Conservation (phyloP, 2,329 filamentous ascomycete species). For the Aspergillus ruber region DNA sequence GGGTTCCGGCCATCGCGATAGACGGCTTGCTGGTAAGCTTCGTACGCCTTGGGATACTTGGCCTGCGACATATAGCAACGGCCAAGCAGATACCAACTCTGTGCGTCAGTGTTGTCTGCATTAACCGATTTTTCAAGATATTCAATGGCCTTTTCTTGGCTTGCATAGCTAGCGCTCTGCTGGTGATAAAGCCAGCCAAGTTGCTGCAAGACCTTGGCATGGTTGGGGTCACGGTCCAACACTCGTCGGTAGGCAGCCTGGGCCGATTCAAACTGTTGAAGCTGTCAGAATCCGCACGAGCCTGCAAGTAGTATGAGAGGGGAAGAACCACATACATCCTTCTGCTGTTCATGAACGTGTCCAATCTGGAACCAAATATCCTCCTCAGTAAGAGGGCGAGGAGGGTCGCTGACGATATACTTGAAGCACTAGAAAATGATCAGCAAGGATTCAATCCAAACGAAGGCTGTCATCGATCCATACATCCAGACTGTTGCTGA, state of each 20-base stretch:
- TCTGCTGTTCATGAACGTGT: slow-evolving; percentile 97
- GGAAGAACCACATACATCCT: slow-evolving; percentile 65
- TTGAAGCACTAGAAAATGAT: slow-evolving; percentile 71
- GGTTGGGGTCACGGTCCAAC: slow-evolving; percentile 86
- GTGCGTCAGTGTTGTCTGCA: slow-evolving; percentile 87
- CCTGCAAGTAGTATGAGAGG: background rate
- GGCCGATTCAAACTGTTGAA: slow-evolving; percentile 78
- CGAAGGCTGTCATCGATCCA: slow-evolving; percentile 16
- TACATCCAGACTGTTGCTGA: slow-evolving; percentile 84
- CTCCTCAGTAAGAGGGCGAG: slow-evolving; percentile 86
- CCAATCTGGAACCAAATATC: slow-evolving; percentile 99
- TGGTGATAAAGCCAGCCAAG: slow-evolving; percentile 97
- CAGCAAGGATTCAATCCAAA: slow-evolving; percentile 1
- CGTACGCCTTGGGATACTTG: slow-evolving; percentile 97
- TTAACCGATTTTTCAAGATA: slow-evolving; percentile 94
- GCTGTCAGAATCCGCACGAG: slow-evolving; percentile 22
- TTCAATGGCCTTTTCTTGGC: slow-evolving; percentile 93
- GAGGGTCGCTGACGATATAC: slow-evolving; percentile 91
- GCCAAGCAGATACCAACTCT: slow-evolving; percentile 97
- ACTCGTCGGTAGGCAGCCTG: slow-evolving; percentile 90
- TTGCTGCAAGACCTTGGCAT: slow-evolving; percentile 96
- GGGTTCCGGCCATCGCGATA: slow-evolving; percentile 97
- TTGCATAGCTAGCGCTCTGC: slow-evolving; percentile 82
- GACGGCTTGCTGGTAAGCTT: slow-evolving; percentile 96
- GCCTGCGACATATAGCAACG: slow-evolving; percentile 99